Base-by-base conservation (phyloP, 2,329 filamentous ascomycete genomes). In the Penicillium thymicola region DNA sequence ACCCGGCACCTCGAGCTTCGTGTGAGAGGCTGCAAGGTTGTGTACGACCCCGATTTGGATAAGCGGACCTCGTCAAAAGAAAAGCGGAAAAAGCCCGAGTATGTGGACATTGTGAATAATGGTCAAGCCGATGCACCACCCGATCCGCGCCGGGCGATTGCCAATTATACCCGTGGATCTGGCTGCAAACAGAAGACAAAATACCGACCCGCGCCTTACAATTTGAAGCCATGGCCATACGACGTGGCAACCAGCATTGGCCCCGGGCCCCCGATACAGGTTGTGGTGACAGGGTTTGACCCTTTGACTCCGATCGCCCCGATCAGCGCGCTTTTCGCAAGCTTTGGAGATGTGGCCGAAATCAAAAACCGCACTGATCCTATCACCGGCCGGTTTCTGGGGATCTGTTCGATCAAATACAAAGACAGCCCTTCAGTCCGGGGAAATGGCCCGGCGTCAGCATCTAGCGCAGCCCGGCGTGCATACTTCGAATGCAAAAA, bases 201-300 rank as follows among this genome's bases (percentile, higher is more conserved):
- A 88, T 78, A 87, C 85, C 62, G 90, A 85, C 66, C 78, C 87
- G 70, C 88, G 84, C 69, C 84, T 82, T 96, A 96, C 75, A 87
- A 88, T 59, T 78, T 96, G 50, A 89, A 86, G 70, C 88, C 89
- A 23, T 97, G 95, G 74, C 76, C 84, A 27, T 94, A 91, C 74
- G 92, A 97, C 71, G 78, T 86, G 5, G 86, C 85, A 66, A 91
- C 90, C 5, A 96, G 93, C 2, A 85, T 95, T 65, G 93, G 92
- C 0, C 90, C 92, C 25, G 91, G 91, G 0, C 93, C 93, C 14
- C 90, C 94, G 2, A 91, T 89, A 2, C 91, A 96, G 71, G 86
- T 99, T 47, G 88, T 97, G 4, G 91, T 97, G 21, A 92, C 87
- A n/a, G 91, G 92, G n/a, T 97, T 97, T 72, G 94, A 97, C 73